Evolutionary conservation across 495 filamentous ascomycete genomes (phyloP), one percentile per base, ranked within the genome.

Genomic region (Aspergillus heteromorphus): DNA sequence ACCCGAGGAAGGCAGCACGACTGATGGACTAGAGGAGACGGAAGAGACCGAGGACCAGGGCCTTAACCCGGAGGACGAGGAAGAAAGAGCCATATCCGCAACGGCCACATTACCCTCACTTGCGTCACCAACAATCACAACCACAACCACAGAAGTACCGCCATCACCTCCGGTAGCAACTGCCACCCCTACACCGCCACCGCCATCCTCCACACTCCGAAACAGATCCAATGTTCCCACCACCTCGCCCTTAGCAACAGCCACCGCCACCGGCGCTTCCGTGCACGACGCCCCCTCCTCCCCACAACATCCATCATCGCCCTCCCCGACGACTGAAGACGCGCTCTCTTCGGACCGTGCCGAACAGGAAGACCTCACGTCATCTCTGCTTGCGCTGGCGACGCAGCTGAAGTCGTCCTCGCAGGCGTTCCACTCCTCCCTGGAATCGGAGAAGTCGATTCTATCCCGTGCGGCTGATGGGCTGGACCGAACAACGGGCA

Each of bases 311-410:
- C 42, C 60, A 29, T 34, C 50, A 42, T 47, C 55, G 13, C 20
- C 58, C n/a, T 17, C 62, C 49, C 59, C 67, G 42, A 71, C 69
- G 10, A 76, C 79, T 5, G 91, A 95, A 69, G 76, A 81, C 0
- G 79, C 88, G 20, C 82, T 97, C 6, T 80, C 84, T 57, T 74
- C 83, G 55, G 79, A 95, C 56, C 86, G 89, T 49, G 69, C 70
- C 31, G 89, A 95, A 69, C 92, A 96, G 68, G 89, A 95, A 65
- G 73, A 79, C n/a, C 79, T 98, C 0, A 93, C 93, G 1, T 73
- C 74, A 40, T 91, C 87, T 6, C 85, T 98, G 38, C 76, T 96
- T 9, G 61, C 74, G 6, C 86, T 96, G 59, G 93, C 92, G 3
- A 74, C 76, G 13, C 81, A 87, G 53, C 81, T 98, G 7, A 96